Conservation (phyloP, 192 early-diverging fungal genomes). For the Backusella australiensis region DNA sequence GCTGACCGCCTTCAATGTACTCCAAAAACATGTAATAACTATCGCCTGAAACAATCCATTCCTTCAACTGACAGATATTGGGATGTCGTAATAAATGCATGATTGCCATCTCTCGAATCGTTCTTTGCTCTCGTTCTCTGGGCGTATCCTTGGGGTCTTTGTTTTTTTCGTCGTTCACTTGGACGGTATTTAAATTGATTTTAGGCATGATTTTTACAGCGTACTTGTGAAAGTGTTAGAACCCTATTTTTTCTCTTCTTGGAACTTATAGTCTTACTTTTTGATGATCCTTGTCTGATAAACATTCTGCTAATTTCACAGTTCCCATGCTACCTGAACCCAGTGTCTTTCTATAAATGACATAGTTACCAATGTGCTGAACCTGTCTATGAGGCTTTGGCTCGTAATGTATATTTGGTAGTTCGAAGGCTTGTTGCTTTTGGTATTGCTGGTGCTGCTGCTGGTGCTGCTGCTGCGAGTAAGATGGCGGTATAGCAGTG, state of each 20-base stretch:
- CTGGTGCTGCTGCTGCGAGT: not conserved
- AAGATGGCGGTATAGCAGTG: not conserved
- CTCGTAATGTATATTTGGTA: not conserved
- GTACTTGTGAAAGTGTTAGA: not conserved
- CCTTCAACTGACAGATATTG: constrained; percentile 73
- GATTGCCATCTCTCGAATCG: constrained; percentile 60
- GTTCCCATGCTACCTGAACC: constrained; percentile 27
- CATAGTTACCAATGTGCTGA: constrained; percentile 20
- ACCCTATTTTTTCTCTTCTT: too few species aligned
- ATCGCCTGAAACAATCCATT: constrained; percentile 60
- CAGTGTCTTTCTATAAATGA: constrained; percentile 17
- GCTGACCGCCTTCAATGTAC: constrained; percentile 76
- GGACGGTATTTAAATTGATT: constrained; percentile 3
- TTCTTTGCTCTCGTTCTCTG: constrained; percentile 40
- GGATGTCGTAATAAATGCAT: constrained; percentile 80
- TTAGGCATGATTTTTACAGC: constrained; percentile 28
- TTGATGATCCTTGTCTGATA: constrained; percentile 9
- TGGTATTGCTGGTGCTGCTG: not conserved
- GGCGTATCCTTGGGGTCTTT: constrained; percentile 31
- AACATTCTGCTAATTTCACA: constrained; percentile 25
- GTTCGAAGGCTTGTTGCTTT: not conserved
- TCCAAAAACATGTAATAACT: constrained; percentile 77
- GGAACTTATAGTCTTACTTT: not conserved
- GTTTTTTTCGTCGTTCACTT: not conserved
- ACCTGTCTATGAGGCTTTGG: not conserved